phyloP scores from a whole-genome alignment of 1,139 yeast species.

The Magnusiomyces clavatus region DNA sequence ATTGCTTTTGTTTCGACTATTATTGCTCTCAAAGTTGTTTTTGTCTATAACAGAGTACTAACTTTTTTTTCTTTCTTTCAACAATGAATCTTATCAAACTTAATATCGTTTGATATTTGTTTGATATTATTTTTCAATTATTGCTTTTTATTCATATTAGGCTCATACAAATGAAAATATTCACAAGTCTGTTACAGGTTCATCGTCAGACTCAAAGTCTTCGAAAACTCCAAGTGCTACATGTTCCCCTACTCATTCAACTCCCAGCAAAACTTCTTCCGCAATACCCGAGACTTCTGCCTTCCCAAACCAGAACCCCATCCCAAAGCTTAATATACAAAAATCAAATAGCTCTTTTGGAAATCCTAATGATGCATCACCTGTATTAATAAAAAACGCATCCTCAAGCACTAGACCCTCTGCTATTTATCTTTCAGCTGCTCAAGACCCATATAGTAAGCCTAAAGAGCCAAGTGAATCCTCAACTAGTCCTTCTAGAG shows the following conservation, averaged over 20 bases:
- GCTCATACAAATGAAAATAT: no score
- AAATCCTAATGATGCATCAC: no score
- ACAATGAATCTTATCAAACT: not conserved
- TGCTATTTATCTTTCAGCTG: constrained; percentile 9
- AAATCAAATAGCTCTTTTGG: no score
- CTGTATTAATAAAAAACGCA: not conserved
- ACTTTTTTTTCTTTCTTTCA: not conserved
- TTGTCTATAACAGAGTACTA: not conserved
- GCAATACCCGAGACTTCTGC: constrained; percentile 1
- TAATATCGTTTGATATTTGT: no score
- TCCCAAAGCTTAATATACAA: no score
- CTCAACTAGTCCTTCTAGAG: constrained; percentile 3
- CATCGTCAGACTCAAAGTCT: no score
- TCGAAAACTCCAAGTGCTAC: no score
- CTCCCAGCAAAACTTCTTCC: not conserved
- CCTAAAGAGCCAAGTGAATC: constrained; percentile 3
- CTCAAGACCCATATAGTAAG: constrained; percentile 5
- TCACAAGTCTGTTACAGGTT: no score
- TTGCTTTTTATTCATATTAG: no score
- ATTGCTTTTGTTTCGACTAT: no score
- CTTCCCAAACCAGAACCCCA: not conserved
- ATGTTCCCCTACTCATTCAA: no score
- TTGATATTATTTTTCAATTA: no score
- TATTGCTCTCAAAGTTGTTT: not conserved
- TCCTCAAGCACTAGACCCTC: constrained; percentile 5